Conservation (phyloP, 106 monocot genomes). For the Posidonia australis region DNA sequence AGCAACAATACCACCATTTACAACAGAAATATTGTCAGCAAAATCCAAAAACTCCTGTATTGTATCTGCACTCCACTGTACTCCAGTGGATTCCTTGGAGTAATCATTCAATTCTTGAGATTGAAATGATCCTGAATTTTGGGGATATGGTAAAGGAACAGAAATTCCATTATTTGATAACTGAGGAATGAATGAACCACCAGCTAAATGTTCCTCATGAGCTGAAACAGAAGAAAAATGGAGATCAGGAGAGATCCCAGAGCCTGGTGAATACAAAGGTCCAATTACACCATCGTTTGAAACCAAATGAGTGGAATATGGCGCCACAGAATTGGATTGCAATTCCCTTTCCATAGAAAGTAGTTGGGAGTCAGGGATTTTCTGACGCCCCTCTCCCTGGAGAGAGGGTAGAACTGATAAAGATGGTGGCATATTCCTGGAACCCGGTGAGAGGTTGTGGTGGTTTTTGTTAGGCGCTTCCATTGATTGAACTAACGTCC, state of each 20-base stretch:
- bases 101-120: not conserved
- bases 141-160: conserved; percentile 4
- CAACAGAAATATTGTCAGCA: conserved; percentile 6
- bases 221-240: conserved; percentile 29
- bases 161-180: conserved; percentile 9
- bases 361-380: conserved; percentile 35
- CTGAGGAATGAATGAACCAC: conserved; percentile 3
- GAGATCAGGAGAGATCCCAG: conserved; percentile 39
- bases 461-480: not conserved
- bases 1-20: not conserved
- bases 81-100: conserved; percentile 4
- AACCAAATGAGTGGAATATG: conserved; percentile 25
- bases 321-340: conserved; percentile 19
- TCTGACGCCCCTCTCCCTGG: conserved; percentile 25
- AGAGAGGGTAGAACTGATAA: conserved; percentile 23
- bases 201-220: conserved; percentile 5
- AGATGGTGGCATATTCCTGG: conserved; percentile 38
- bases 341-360: conserved; percentile 39
- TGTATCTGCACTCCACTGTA: conserved; percentile 11
- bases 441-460: not conserved
- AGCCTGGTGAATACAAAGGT: conserved; percentile 33
- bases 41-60: conserved; percentile 20
- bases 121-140: conserved; percentile 16
- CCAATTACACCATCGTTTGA: conserved; percentile 36
- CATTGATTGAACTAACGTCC: conserved; percentile 1